Evolutionary conservation across 78 protist species (phyloP).

Genomic region (Bigelowiella natans): DNA sequence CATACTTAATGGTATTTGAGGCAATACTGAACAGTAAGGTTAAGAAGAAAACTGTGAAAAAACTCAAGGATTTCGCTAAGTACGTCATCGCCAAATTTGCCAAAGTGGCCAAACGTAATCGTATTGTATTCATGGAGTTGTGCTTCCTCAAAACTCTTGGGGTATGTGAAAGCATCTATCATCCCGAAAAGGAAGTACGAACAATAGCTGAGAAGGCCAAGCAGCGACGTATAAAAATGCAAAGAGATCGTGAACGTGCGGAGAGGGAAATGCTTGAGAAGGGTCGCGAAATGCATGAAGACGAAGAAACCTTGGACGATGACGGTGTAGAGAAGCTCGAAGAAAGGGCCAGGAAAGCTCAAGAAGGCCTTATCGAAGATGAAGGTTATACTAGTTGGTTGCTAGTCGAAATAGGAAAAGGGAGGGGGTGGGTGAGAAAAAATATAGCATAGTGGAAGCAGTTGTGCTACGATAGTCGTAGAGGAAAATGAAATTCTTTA

Average conservation of each 20-base stretch:
- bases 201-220: not conserved
- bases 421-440: too few relatives aligned
- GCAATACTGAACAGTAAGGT: not conserved
- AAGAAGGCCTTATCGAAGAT: too few relatives aligned
- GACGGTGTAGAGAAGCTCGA: not conserved
- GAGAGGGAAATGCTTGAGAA: too few relatives aligned
- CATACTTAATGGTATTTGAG: not conserved
- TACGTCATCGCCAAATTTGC: not conserved
- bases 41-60: too few relatives aligned
- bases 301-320: not conserved
- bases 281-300: not conserved
- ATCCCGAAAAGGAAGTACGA: not conserved
- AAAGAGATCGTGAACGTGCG: too few relatives aligned
- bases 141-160: not conserved
- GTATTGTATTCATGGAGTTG: not conserved
- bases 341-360: not conserved
- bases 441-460: too few relatives aligned
- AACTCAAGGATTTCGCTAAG: not conserved
- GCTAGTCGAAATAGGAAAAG: too few relatives aligned
- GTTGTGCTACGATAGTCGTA: too few relatives aligned
- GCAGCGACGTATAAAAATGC: not conserved
- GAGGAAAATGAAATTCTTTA: too few relatives aligned
- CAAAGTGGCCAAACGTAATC: not conserved
- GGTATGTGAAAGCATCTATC: not conserved
- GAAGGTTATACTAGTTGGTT: too few relatives aligned